Base-by-base conservation (phyloP, 768 basidiomycete genomes). In the Phlebiopsis flavidoalba region DNA sequence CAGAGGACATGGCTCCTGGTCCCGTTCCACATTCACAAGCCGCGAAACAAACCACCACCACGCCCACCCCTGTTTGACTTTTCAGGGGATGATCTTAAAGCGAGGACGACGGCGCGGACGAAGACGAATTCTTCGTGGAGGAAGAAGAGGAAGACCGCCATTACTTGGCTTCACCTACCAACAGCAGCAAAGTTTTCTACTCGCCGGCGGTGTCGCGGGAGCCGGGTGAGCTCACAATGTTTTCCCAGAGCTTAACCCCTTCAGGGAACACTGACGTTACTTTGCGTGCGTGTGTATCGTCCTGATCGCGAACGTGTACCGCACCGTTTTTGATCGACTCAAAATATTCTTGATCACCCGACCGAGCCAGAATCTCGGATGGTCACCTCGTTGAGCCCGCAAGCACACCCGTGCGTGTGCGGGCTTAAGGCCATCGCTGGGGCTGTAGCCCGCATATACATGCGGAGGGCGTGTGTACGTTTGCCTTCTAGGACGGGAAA, bases 401-500 rank as follows among this genome's bases (percentile, higher is more conserved):
- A 75, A 66, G 75, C 80, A 54, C 71, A 54, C 71, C 76, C 63
- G 67, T 81, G n/a, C 71, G 78, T 52, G n/a, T n/a, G n/a, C n/a
- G 86, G 88, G 12, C 66, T 84, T 62, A 85, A 79, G 63, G 81
- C 88, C 31, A 86, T 99, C 21, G 77, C 76, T 35, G 79, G 80
- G 46, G 97, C 95, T 3, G 78, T 95, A 33, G 76, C 78, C 35
- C 85, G 88, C 53, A 92, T 99, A 67, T 97, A 97, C 70, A n/a
- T n/a, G 74, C 83, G 0, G 94, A 98, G 73, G 93, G 93, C 35
- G 95, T n/a, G 95, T 7, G 75, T 97, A n/a, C n/a, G 15, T 79
- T 87, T 54, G 91, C 88, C 3, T 99, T 98, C 72, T 99, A n/a
- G 97, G 96, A 94, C 95, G n/a, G 97, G 97, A 6, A 97, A 94